phyloP scores from a whole-genome alignment of 2,329 filamentous ascomycete genomes.

The Akanthomyces muscarius region DNA sequence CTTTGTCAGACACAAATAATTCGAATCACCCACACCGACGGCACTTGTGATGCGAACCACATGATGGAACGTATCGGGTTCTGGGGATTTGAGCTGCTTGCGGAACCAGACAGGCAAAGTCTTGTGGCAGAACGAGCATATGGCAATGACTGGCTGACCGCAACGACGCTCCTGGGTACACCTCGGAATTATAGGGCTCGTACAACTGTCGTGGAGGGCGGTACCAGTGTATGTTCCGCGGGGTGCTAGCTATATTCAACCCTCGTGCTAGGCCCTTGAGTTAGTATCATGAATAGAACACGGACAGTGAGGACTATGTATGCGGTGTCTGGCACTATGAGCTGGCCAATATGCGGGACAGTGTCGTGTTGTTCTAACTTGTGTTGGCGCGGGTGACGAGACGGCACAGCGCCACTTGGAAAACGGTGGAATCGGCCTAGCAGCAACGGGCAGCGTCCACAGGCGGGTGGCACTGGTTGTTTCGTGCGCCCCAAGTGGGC shows the following conservation, averaged over 20 bases:
- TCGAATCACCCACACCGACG: not conserved
- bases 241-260: not conserved
- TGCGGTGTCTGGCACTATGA: constrained; percentile 6
- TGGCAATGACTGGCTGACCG: not conserved
- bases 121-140: not conserved
- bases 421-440: constrained; percentile 6
- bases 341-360: constrained; percentile 9
- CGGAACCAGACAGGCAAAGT: not conserved
- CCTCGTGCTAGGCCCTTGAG: not conserved
- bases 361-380: constrained; percentile 6
- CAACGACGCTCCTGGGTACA: not conserved
- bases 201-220: not conserved
- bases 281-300: not conserved
- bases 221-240: not conserved
- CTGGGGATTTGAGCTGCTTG: not conserved
- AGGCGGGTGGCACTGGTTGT: not conserved
- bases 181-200: not conserved
- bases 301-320: not conserved
- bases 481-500: not conserved
- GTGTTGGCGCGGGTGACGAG: constrained; percentile 1
- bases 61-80: not conserved
- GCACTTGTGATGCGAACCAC: not conserved
- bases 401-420: not conserved
- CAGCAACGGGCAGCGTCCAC: constrained; percentile 2
- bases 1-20: not conserved